Evolutionary conservation across 129 eudicot genomes (phyloP).

Genomic region (Saposhnikovia divaricata): DNA sequence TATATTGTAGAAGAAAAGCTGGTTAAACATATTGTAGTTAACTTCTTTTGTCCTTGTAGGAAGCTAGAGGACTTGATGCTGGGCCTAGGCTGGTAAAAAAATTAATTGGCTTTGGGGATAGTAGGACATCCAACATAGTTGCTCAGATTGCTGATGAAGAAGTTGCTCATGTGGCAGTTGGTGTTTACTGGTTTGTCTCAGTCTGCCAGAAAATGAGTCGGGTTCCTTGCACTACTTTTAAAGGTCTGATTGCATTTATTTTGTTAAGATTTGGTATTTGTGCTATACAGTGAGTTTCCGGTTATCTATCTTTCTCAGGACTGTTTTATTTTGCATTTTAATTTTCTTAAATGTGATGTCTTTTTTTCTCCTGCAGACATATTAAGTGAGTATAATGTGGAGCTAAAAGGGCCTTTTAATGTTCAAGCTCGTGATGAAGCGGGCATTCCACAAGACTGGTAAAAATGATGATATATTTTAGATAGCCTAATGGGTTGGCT

Average conservation of each 20-base stretch:
- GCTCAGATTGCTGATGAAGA: slow-evolving; percentile 93
- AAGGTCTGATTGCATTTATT: slow-evolving; percentile 32
- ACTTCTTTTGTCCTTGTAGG: slow-evolving; percentile 32
- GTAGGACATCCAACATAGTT: slow-evolving; percentile 68
- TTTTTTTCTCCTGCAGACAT: slow-evolving; percentile 39
- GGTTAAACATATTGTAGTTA: background rate
- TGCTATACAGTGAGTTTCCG: background rate
- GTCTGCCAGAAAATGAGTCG: slow-evolving; percentile 75
- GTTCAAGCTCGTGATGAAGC: slow-evolving; percentile 73
- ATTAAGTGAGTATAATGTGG: slow-evolving; percentile 68
- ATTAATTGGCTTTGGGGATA: slow-evolving; percentile 79
- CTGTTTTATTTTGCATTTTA: background rate
- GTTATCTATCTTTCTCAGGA: background rate
- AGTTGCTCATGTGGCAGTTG: slow-evolving; percentile 97
- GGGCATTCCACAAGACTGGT: slow-evolving; percentile 92
- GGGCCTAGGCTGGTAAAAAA: slow-evolving; percentile 89
- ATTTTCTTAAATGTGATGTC: background rate
- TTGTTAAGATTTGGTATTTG: background rate
- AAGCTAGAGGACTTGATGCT: slow-evolving; percentile 99
- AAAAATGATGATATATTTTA: slow-evolving; percentile 16
- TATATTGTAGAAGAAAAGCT: background rate
- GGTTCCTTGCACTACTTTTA: slow-evolving; percentile 64
- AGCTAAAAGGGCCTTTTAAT: slow-evolving; percentile 87
- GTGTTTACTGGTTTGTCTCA: slow-evolving; percentile 72
- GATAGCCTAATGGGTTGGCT: background rate